Conservation (phyloP, 176 grass and related monocot genomes). For the Calamus simplicifolius region DNA sequence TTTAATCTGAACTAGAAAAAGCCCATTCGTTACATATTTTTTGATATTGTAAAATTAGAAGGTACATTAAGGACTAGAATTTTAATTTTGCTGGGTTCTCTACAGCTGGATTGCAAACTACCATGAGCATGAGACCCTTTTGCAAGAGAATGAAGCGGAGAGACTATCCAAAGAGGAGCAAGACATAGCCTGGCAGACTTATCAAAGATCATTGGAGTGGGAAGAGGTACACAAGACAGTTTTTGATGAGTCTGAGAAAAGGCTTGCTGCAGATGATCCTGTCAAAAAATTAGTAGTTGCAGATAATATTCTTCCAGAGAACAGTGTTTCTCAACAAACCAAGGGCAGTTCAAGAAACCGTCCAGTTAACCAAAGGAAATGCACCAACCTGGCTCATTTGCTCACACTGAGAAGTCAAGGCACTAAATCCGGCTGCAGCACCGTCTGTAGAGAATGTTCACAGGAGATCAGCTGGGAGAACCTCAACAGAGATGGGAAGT, state of each 20-base stretch:
- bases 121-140: slow-evolving; percentile 90
- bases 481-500: slow-evolving; percentile 65
- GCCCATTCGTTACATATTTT: too few relatives aligned
- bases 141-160: slow-evolving; percentile 96
- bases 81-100: neutral
- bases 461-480: slow-evolving; percentile 92
- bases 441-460: slow-evolving; percentile 57
- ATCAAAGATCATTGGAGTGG: slow-evolving; percentile 47
- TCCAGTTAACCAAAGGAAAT: slow-evolving; percentile 64
- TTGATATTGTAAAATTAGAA: too few relatives aligned
- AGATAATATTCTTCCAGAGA: slow-evolving; percentile 4
- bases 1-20: neutral
- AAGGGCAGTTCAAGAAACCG: slow-evolving; percentile 38
- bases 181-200: slow-evolving; percentile 76
- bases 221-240: slow-evolving; percentile 41
- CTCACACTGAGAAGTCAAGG: slow-evolving; percentile 63
- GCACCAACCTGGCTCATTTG: slow-evolving; percentile 70
- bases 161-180: slow-evolving; percentile 92
- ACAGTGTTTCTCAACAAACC: slow-evolving; percentile 20
- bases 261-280: slow-evolving; percentile 5
- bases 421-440: slow-evolving; percentile 69
- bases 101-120: slow-evolving; percentile 87
- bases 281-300: too few relatives aligned
- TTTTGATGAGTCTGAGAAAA: slow-evolving; percentile 25
- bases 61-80: too few relatives aligned